A percentile compares a stretch with the other conserved stretches of the same genome.
phyloP scores from a whole-genome alignment of 805 yeast genomes.

The Hanseniaspora occidentalis region DNA sequence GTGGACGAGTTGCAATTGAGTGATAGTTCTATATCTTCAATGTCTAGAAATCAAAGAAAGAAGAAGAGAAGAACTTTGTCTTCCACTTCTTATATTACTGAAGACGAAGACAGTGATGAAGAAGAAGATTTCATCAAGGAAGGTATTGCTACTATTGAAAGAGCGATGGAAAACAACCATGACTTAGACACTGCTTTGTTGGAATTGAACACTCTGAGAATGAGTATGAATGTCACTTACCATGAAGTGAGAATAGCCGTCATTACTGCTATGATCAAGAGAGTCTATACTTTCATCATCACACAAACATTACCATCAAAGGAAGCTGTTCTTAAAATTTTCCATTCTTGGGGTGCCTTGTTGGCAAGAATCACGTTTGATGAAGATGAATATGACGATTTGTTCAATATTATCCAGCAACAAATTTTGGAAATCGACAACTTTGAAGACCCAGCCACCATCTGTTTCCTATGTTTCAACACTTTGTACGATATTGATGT shows the following conservation, averaged over 20 bases:
- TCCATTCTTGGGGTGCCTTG: slow-evolving; percentile 70
- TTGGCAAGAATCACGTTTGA: slow-evolving; percentile 80
- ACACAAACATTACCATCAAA: slow-evolving; percentile 68
- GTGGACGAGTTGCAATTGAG: slow-evolving; percentile 37
- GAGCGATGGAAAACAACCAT: slow-evolving; percentile 88
- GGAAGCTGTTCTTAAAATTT: slow-evolving; percentile 65
- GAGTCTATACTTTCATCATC: slow-evolving; percentile 60
- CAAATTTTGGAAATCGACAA: slow-evolving; percentile 15
- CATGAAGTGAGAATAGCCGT: slow-evolving; percentile 86
- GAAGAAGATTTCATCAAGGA: slow-evolving; percentile 77
- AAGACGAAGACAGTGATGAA: slow-evolving; percentile 35
- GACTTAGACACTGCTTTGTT: slow-evolving; percentile 85
- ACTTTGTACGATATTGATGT: slow-evolving; percentile 73
- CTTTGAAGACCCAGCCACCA: slow-evolving; percentile 20
- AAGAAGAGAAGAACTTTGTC: slow-evolving; percentile 35
- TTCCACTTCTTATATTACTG: slow-evolving; percentile 32
- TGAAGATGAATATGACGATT: slow-evolving; percentile 62
- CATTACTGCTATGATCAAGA: slow-evolving; percentile 50
- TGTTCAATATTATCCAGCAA: slow-evolving; percentile 36
- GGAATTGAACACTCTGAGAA: slow-evolving; percentile 86
- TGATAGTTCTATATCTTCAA: slow-evolving; percentile 46
- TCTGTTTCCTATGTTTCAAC: slow-evolving; percentile 31
- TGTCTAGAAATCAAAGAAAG: slow-evolving; percentile 27
- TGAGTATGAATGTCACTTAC: slow-evolving; percentile 95
- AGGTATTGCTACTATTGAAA: slow-evolving; percentile 85